Evolutionary conservation across 305 asterid species (phyloP).

Genomic region (Vinca major): DNA sequence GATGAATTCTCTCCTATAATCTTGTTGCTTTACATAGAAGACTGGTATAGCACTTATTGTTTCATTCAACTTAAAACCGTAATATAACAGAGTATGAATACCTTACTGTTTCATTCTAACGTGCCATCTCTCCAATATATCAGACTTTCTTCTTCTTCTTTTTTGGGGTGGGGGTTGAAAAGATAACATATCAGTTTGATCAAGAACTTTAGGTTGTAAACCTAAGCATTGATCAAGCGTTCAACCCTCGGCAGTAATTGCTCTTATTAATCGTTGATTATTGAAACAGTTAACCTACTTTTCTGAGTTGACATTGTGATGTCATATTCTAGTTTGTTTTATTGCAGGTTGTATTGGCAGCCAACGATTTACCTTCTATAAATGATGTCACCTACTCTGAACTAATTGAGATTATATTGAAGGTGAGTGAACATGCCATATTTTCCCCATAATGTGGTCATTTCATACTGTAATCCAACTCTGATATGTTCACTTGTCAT

Average conservation of each 20-base stretch:
- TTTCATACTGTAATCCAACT: constrained; percentile 15
- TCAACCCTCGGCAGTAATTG: neutral
- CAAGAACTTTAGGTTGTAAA: neutral
- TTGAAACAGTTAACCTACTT: neutral
- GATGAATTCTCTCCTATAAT: neutral
- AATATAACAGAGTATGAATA: neutral
- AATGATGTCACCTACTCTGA: constrained; percentile 79
- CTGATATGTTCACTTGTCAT: constrained; percentile 15
- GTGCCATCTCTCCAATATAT: neutral
- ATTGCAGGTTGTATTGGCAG: constrained; percentile 82
- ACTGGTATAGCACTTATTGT: neutral
- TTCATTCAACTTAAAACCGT: neutral
- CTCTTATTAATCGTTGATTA: neutral
- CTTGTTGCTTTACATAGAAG: neutral
- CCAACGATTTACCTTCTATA: constrained; percentile 91
- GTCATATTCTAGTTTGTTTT: constrained; percentile 1
- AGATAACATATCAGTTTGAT: neutral
- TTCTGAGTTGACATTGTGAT: neutral
- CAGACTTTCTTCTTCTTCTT: neutral
- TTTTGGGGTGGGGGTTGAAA: no score
- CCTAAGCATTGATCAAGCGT: neutral
- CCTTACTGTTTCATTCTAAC: neutral
- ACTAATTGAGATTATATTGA: constrained; percentile 58
- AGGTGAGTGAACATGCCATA: constrained; percentile 38
- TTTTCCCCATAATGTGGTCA: constrained; percentile 3